Evolutionary conservation across 495 filamentous ascomycete genomes (phyloP), one percentile per base, ranked within the genome.

Genomic region (Pseudevernia furfuracea): DNA sequence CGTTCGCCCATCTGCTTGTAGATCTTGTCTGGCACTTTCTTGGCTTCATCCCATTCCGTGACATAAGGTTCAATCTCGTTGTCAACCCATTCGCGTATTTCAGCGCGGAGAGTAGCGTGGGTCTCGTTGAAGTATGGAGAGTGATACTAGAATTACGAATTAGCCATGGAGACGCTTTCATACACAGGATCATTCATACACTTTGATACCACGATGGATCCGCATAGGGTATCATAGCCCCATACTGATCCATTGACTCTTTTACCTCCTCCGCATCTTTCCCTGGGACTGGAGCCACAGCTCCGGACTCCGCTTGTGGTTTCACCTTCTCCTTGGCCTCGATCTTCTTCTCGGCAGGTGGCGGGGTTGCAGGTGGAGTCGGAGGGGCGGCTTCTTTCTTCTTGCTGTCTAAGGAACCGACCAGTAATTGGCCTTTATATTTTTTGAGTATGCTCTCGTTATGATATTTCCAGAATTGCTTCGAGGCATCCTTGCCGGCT

Each of bases 391-490:
- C 75, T 9, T 77, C 77, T 70, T 82, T 80, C 71, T 89, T 87
- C 79, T 97, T 97, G 72, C 84, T 86, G 73, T 97, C 86, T 68
- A 99, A 77, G 1, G 92, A 96, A 48, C 94, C 94, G 70, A 99
- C 82, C 72, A 92, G 89, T 59, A 99, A 84, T 74, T 90, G 81
- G 36, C 83, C 76, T 78, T 94, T 87, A 82, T 92, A 97, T 75
- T 97, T 98, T 80, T 97, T 97, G 69, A 97, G 82, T 67, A 97
- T 91, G 61, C 88, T 84, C 69, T 88, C 85, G 71, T 96, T 98
- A 81, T 98, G 94, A 75, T 98, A 97, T 77, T 97, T 99, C 94
- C 94, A 99, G 80, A 99, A 99, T 73, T 96, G 95, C 76, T 95
- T 93, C 34, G 90, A 92, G 23, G 94, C 94, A 69, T 99, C 95